Conservation (phyloP, 169 alveolate genomes). For the Plasmodium gonderi region DNA sequence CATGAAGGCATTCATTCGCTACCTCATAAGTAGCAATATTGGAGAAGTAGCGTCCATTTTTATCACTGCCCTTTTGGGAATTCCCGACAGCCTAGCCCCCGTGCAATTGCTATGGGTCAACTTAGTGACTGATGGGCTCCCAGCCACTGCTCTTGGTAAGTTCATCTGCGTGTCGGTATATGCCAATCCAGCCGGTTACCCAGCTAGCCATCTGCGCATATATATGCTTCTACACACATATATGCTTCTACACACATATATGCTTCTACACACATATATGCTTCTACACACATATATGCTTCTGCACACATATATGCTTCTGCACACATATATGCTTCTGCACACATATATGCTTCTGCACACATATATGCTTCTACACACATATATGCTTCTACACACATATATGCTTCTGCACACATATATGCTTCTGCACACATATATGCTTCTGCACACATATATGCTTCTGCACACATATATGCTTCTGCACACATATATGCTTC, state of each 20-base stretch:
- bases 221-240: neutral
- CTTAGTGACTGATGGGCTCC: slow-evolving; percentile 99
- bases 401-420: neutral
- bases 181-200: neutral
- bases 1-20: slow-evolving; percentile 98
- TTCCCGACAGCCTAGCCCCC: slow-evolving; percentile 97
- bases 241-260: neutral
- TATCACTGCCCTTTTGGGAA: slow-evolving; percentile 98
- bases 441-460: neutral
- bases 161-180: neutral
- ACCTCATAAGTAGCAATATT: slow-evolving; percentile 98
- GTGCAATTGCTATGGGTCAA: slow-evolving; percentile 99
- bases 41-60: slow-evolving; percentile 99
- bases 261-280: neutral
- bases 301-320: neutral
- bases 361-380: neutral
- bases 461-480: neutral
- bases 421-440: neutral
- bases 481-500: neutral
- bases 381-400: neutral
- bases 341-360: neutral
- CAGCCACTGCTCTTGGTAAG: slow-evolving; percentile 98
- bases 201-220: neutral
- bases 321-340: neutral
- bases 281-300: neutral